phyloP scores from a whole-genome alignment of 2,329 filamentous ascomycete species.

The Penicillium sclerotigenum region DNA sequence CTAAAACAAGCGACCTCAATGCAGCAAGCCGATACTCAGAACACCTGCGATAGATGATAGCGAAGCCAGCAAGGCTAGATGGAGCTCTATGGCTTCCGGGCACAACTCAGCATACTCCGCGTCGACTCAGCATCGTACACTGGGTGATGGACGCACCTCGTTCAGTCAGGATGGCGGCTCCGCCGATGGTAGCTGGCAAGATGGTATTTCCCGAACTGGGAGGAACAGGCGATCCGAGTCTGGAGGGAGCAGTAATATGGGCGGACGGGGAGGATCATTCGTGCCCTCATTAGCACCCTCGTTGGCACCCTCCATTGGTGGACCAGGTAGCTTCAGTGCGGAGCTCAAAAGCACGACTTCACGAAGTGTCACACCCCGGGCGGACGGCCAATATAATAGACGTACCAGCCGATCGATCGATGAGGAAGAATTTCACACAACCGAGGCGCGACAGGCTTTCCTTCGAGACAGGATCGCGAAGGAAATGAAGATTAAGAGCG shows the following conservation, averaged over 20 bases:
- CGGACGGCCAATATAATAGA: slow-evolving; percentile 54
- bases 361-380: slow-evolving; percentile 58
- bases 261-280: slow-evolving; percentile 56
- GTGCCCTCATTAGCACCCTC: slow-evolving; percentile 30
- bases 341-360: slow-evolving; percentile 72
- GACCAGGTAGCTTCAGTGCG: slow-evolving; percentile 82
- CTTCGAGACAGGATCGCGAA: slow-evolving; percentile 85
- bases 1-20: slow-evolving; percentile 27
- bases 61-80: slow-evolving; percentile 37
- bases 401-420: slow-evolving; percentile 50
- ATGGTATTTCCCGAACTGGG: slow-evolving; percentile 30
- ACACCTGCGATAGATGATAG: slow-evolving; percentile 37
- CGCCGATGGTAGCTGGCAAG: slow-evolving; percentile 40
- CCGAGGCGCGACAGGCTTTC: slow-evolving; percentile 70
- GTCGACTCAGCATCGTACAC: slow-evolving; percentile 41
- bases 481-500: slow-evolving; percentile 96
- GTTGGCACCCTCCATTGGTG: slow-evolving; percentile 66
- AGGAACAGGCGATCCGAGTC: slow-evolving; percentile 54
- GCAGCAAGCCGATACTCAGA: slow-evolving; percentile 25
- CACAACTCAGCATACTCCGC: slow-evolving; percentile 43
- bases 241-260: slow-evolving; percentile 59
- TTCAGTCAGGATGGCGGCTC: slow-evolving; percentile 40
- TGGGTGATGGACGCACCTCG: slow-evolving; percentile 38
- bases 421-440: slow-evolving; percentile 58
- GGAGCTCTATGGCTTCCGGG: slow-evolving; percentile 47